phyloP scores from a whole-genome alignment of 345 rosid species.

The Theobroma cacao region DNA sequence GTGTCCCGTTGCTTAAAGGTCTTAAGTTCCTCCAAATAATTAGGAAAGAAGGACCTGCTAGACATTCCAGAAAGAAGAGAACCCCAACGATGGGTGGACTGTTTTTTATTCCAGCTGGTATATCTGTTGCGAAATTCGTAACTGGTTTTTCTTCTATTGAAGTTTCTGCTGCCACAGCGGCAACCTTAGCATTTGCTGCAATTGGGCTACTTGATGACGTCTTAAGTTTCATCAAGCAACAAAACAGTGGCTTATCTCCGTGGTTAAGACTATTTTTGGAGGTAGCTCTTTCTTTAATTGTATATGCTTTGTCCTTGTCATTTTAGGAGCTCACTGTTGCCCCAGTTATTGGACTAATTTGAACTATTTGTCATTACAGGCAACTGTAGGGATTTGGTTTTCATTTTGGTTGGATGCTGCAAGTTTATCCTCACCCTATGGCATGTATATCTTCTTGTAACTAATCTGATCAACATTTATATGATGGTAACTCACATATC shows the following conservation, averaged over 20 bases:
- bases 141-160: constrained; percentile 58
- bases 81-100: constrained; percentile 92
- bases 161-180: constrained; percentile 67
- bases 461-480: constrained; percentile 70
- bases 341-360: constrained; percentile 8
- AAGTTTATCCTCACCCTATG: constrained; percentile 74
- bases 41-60: constrained; percentile 38
- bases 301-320: background rate
- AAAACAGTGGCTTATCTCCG: constrained; percentile 46
- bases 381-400: constrained; percentile 63
- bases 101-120: constrained; percentile 74
- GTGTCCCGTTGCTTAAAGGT: constrained; percentile 65
- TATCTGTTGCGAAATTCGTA: constrained; percentile 56
- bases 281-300: constrained; percentile 31
- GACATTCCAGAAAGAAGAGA: constrained; percentile 43
- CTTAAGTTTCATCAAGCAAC: constrained; percentile 39
- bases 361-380: constrained; percentile 39
- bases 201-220: constrained; percentile 74
- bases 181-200: constrained; percentile 61
- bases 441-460: constrained; percentile 97
- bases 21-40: constrained; percentile 46
- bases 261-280: constrained; percentile 60
- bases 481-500: constrained; percentile 81
- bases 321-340: background rate
- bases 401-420: constrained; percentile 76